Percentiles rank a stretch among this genome's conserved stretches.
Conservation (phyloP, 2,329 filamentous ascomycete species). For the Daldinia sp. region DNA sequence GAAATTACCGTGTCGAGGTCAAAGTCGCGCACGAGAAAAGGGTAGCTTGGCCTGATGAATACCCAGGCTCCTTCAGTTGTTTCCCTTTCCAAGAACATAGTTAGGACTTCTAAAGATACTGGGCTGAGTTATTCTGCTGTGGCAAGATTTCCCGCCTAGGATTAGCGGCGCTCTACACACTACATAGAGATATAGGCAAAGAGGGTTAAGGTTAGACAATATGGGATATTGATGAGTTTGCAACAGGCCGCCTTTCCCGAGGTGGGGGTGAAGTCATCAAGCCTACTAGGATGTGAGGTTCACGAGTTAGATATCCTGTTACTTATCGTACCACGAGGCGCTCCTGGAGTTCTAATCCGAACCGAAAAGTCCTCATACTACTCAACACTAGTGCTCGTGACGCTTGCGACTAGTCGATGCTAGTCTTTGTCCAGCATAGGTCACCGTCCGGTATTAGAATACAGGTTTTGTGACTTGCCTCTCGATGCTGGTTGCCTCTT, state of each 20-base stretch:
- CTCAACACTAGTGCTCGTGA: conserved; percentile 11
- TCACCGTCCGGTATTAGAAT: conserved; percentile 31
- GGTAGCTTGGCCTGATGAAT: neutral
- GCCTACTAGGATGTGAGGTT: conserved; percentile 26
- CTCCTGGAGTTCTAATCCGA: conserved; percentile 26
- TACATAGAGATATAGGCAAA: no score
- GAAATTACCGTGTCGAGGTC: neutral
- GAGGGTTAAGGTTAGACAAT: conserved; percentile 29
- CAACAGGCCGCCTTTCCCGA: conserved; percentile 35
- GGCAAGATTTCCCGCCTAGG: conserved; percentile 10
- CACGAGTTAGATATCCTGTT: conserved; percentile 18
- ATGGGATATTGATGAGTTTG: conserved; percentile 25
- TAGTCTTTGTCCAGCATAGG: conserved; percentile 30
- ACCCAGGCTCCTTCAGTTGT: neutral
- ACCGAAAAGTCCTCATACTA: conserved; percentile 21
- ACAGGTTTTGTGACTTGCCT: conserved; percentile 22
- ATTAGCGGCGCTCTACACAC: conserved; percentile 27
- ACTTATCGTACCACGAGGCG: conserved; percentile 12
- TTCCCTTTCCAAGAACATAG: neutral
- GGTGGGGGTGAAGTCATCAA: conserved; percentile 24
- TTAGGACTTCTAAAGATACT: neutral
- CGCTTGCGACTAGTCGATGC: conserved; percentile 22
- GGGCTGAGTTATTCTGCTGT: neutral
- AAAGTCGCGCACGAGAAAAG: neutral
- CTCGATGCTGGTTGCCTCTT: conserved; percentile 35